phyloP scores from a whole-genome alignment of 2,329 filamentous ascomycete species.

The Penicillium sumatraense region DNA sequence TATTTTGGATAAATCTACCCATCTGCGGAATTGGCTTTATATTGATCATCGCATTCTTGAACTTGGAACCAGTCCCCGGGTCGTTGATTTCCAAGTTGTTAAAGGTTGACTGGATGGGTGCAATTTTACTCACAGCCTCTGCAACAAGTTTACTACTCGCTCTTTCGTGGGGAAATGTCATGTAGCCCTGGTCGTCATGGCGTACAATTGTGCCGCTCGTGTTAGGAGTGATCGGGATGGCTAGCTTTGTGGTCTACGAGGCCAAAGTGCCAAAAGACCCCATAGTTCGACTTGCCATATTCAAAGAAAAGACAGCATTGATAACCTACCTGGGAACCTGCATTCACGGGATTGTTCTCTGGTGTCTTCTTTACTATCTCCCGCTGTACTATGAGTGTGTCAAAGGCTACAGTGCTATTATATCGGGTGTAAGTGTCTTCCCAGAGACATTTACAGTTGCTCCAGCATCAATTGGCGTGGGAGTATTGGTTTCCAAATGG shows the following conservation, averaged over 20 bases:
- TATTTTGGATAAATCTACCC: constrained; percentile 27
- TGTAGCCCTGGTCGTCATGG: constrained; percentile 58
- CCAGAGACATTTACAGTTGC: constrained; percentile 21
- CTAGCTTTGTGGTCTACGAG: constrained; percentile 9
- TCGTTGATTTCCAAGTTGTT: background rate
- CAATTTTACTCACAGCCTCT: constrained; percentile 15
- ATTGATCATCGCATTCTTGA: constrained; percentile 7
- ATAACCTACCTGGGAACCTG: constrained; percentile 35
- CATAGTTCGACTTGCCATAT: constrained; percentile 36
- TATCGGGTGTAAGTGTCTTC: constrained; percentile 13
- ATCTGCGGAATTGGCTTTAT: constrained; percentile 26
- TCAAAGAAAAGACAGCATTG: constrained; percentile 32
- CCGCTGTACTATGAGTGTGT: constrained; percentile 36
- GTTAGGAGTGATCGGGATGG: constrained; percentile 50
- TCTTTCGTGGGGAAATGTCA: constrained; percentile 24
- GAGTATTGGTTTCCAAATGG: constrained; percentile 9
- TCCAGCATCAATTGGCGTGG: constrained; percentile 10
- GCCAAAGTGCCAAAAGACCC: constrained; percentile 2
- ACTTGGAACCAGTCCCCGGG: background rate
- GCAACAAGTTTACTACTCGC: constrained; percentile 17
- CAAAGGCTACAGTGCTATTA: constrained; percentile 24
- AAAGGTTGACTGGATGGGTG: constrained; percentile 19
- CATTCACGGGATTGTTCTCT: constrained; percentile 33
- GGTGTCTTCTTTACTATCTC: constrained; percentile 35
- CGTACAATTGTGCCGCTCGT: constrained; percentile 62